phyloP scores from a whole-genome alignment of 305 asterid genomes.

The Lippia alba region DNA sequence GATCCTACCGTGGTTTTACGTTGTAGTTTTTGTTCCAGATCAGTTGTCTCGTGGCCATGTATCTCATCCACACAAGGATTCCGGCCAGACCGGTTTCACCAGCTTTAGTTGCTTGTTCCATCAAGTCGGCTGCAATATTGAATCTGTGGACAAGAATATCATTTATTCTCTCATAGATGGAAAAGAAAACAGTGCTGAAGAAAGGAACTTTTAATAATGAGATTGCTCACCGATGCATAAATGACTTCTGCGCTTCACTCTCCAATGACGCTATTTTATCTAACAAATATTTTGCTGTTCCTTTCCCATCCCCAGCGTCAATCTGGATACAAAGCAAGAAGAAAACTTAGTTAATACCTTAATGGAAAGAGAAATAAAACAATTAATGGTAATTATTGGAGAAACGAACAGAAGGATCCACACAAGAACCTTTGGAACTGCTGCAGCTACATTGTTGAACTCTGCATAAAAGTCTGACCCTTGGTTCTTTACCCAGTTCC shows the following conservation, averaged over 20 bases:
- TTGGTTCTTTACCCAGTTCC: slow-evolving; percentile 81
- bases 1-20: slow-evolving; percentile 92
- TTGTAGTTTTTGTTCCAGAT: slow-evolving; percentile 99
- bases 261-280: slow-evolving; percentile 89
- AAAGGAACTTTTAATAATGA: slow-evolving; percentile 14
- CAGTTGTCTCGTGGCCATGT: slow-evolving; percentile 95
- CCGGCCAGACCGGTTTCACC: slow-evolving; percentile 96
- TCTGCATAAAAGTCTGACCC: slow-evolving; percentile 89
- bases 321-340: slow-evolving; percentile 30
- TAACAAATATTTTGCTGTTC: slow-evolving; percentile 81
- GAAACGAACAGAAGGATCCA: slow-evolving; percentile 34
- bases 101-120: slow-evolving; percentile 71
- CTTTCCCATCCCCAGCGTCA: slow-evolving; percentile 74
- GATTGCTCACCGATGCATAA: slow-evolving; percentile 88
- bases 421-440: slow-evolving; percentile 59
- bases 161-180: slow-evolving; percentile 23
- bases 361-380: slow-evolving; percentile 21
- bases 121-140: slow-evolving; percentile 95
- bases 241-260: slow-evolving; percentile 98
- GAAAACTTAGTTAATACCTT: slow-evolving; percentile 27
- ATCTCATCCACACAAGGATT: slow-evolving; percentile 99
- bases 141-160: slow-evolving; percentile 61
- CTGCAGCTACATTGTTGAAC: slow-evolving; percentile 51
- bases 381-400: slow-evolving; percentile 6
- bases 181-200: slow-evolving; percentile 19